A percentile compares a stretch with the other conserved stretches of the same genome.
phyloP scores from a whole-genome alignment of 352 stramenopile genomes.

The Phytophthora hybrid region DNA sequence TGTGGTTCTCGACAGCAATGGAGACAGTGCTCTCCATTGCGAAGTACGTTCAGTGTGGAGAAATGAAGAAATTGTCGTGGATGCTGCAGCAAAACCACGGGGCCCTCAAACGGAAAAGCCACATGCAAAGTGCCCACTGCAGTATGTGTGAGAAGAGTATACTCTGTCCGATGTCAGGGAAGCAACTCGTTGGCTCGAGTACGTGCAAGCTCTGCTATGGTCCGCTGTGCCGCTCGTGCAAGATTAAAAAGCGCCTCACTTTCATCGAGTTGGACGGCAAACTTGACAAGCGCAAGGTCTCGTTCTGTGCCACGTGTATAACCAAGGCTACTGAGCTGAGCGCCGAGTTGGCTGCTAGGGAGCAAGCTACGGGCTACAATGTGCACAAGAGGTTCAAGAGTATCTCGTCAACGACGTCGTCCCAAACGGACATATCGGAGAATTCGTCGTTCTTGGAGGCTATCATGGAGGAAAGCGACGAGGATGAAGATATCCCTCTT shows the following conservation, averaged over 20 bases:
- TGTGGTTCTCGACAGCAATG: conserved; percentile 28
- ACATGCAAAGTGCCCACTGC: conserved; percentile 9
- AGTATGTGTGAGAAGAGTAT: conserved; percentile 14
- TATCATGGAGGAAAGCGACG: background rate
- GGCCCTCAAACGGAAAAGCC: conserved; percentile 7
- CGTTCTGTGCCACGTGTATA: conserved; percentile 49
- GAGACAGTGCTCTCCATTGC: conserved; percentile 41
- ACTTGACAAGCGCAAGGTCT: conserved; percentile 42
- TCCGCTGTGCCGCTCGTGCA: conserved; percentile 42
- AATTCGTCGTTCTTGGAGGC: background rate
- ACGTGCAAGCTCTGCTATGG: conserved; percentile 39
- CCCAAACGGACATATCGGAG: background rate
- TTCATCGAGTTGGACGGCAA: conserved; percentile 39
- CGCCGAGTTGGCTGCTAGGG: conserved; percentile 27
- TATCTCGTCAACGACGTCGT: background rate
- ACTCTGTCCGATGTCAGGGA: conserved; percentile 22
- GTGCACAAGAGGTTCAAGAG: background rate
- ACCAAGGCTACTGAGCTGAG: conserved; percentile 35
- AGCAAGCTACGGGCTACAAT: conserved; percentile 28
- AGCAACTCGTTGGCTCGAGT: conserved; percentile 22
- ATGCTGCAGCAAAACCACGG: conserved; percentile 26
- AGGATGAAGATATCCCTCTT: conserved; percentile 2
- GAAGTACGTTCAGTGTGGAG: conserved; percentile 49
- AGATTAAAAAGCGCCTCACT: conserved; percentile 39
- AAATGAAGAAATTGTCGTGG: conserved; percentile 70